phyloP scores from a whole-genome alignment of 2,329 filamentous ascomycete genomes.

The Pseudonectria foliicola region DNA sequence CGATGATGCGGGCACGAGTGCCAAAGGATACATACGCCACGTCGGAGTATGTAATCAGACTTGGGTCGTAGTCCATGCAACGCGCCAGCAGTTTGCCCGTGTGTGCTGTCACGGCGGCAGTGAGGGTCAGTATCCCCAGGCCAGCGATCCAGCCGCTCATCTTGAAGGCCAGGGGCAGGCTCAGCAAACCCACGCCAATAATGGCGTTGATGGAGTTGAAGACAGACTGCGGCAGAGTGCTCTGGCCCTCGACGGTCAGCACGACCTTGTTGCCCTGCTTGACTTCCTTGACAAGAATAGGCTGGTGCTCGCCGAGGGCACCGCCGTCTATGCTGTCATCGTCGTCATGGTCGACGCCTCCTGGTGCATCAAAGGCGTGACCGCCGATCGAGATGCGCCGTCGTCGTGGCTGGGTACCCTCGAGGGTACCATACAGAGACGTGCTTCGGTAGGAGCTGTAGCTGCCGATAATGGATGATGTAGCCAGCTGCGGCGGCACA shows the following conservation, averaged over 20 bases:
- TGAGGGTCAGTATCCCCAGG: slow-evolving; percentile 63
- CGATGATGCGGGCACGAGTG: slow-evolving; percentile 68
- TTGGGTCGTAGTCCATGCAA: slow-evolving; percentile 80
- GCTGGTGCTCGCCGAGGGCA: slow-evolving; percentile 56
- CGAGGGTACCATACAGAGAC: slow-evolving; percentile 47
- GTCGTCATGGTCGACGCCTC: slow-evolving; percentile 29
- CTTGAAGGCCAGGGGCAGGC: slow-evolving; percentile 78
- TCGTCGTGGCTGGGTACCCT: slow-evolving; percentile 28
- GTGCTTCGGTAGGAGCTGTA: slow-evolving; percentile 49
- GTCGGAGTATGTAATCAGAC: slow-evolving; percentile 89
- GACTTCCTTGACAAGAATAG: slow-evolving; percentile 80
- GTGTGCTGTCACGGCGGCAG: slow-evolving; percentile 72
- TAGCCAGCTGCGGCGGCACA: slow-evolving; percentile 53
- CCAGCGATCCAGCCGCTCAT: slow-evolving; percentile 87
- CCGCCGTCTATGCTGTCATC: slow-evolving; percentile 21
- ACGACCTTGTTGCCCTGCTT: slow-evolving; percentile 83
- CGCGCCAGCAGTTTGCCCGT: slow-evolving; percentile 79
- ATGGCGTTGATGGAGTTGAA: slow-evolving; percentile 95
- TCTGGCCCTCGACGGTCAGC: slow-evolving; percentile 80
- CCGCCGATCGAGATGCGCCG: slow-evolving; percentile 38
- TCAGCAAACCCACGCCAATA: slow-evolving; percentile 83
- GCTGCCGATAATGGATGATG: slow-evolving; percentile 64
- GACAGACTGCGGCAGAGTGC: slow-evolving; percentile 89
- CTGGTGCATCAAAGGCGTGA: slow-evolving; percentile 23
- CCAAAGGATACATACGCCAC: slow-evolving; percentile 89